Evolutionary conservation across 176 grass and related monocot species (phyloP).

Genomic region (sorghum (Sorghum bicolor)): DNA sequence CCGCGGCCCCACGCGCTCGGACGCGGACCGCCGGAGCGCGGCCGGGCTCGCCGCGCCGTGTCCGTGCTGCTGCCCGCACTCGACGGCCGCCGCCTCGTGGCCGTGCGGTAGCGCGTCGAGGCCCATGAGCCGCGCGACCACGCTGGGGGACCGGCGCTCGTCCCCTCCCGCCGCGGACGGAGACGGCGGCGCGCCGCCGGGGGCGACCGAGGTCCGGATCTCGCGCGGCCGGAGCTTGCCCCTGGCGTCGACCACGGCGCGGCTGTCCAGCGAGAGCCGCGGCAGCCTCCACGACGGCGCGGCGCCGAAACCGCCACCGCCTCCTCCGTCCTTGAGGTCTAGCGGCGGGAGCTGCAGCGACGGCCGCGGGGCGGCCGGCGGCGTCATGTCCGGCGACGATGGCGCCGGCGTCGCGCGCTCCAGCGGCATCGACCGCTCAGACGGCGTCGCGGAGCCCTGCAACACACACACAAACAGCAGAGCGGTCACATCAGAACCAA

Average conservation of each 20-base stretch:
- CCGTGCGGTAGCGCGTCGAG: slow-evolving; percentile 62
- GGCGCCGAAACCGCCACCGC: neutral
- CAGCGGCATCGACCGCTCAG: slow-evolving; percentile 71
- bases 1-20: slow-evolving; percentile 65
- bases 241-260: slow-evolving; percentile 52
- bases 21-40: slow-evolving; percentile 79
- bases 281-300: slow-evolving; percentile 50
- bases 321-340: slow-evolving; percentile 14
- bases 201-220: slow-evolving; percentile 41
- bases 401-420: slow-evolving; percentile 21
- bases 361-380: slow-evolving; percentile 47
- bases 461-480: neutral
- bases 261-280: slow-evolving; percentile 87
- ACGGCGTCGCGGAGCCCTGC: slow-evolving; percentile 82
- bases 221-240: slow-evolving; percentile 71
- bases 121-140: slow-evolving; percentile 90
- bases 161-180: slow-evolving; percentile 32
- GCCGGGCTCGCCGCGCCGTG: neutral
- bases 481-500: neutral
- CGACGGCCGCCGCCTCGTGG: neutral
- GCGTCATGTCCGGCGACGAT: slow-evolving; percentile 43
- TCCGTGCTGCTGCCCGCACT: neutral
- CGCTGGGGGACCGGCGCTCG: slow-evolving; percentile 74
- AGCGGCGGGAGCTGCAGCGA: slow-evolving; percentile 50
- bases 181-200: slow-evolving; percentile 3